phyloP scores from a whole-genome alignment of 768 basidiomycete genomes.

The Rhodotorula graminis region DNA sequence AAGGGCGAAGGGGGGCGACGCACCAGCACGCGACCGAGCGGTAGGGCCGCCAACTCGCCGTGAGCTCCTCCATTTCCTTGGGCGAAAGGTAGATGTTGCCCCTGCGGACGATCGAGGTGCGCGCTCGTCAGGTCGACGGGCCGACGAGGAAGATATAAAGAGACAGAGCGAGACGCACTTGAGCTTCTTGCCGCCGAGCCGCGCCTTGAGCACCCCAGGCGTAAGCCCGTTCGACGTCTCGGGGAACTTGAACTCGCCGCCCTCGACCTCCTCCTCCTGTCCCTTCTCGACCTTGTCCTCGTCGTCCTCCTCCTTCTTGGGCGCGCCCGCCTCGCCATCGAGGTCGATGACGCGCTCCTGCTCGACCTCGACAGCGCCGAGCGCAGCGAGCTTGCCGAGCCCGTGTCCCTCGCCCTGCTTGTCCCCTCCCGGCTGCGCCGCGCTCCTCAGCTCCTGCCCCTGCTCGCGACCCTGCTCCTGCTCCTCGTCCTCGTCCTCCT shows the following conservation, averaged over 20 bases:
- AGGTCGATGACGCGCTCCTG: conserved; percentile 11
- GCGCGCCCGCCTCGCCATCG: neutral
- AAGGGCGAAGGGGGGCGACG: neutral
- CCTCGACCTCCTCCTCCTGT: neutral
- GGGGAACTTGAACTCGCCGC: conserved; percentile 25
- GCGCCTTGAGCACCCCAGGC: conserved; percentile 11
- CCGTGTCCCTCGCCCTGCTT: conserved; percentile 9
- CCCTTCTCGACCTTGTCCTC: neutral
- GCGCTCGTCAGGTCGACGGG: neutral
- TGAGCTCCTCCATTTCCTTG: conserved; percentile 42
- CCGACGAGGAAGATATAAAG: too few relatives aligned
- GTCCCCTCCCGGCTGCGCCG: conserved; percentile 2
- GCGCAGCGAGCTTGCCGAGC: conserved; percentile 20
- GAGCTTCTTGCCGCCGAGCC: conserved; percentile 41
- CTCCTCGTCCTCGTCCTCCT: neutral
- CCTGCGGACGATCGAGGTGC: conserved; percentile 4
- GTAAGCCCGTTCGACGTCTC: conserved; percentile 33
- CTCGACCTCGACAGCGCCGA: conserved; percentile 17
- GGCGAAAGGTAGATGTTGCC: conserved; percentile 41
- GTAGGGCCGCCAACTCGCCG: conserved; percentile 38
- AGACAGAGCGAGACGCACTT: conserved; percentile 26
- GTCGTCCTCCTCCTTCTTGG: neutral
- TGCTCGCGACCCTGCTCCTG: too few relatives aligned
- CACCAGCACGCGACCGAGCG: conserved; percentile 39
- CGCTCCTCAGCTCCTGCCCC: neutral